Evolutionary conservation across 2,329 filamentous ascomycete species (phyloP).

Genomic region (Botrytis galanthina): DNA sequence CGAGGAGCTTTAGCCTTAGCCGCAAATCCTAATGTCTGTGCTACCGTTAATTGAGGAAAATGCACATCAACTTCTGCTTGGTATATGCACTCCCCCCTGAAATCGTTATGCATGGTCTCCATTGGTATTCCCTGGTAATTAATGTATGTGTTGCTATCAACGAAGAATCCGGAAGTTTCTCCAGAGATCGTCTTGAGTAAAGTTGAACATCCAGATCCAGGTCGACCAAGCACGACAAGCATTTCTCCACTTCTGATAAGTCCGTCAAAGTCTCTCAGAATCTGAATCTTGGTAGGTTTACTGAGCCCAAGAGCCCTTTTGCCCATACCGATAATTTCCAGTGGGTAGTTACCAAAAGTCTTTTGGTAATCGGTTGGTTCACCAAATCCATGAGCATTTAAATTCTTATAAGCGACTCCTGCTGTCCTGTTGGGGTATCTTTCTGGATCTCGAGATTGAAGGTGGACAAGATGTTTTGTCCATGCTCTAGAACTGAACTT

Average conservation of each 20-base stretch:
- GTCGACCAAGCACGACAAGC: slow-evolving; percentile 65
- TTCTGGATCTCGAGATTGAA: slow-evolving; percentile 48
- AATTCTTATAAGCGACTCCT: slow-evolving; percentile 22
- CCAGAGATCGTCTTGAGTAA: slow-evolving; percentile 56
- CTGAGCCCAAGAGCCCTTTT: slow-evolving; percentile 52
- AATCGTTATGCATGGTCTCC: slow-evolving; percentile 55
- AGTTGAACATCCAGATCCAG: slow-evolving; percentile 63
- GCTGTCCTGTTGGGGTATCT: slow-evolving; percentile 35
- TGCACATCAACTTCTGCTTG: slow-evolving; percentile 75
- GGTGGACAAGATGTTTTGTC: slow-evolving; percentile 56
- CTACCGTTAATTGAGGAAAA: slow-evolving; percentile 74
- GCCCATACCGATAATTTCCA: slow-evolving; percentile 47
- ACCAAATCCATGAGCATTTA: slow-evolving; percentile 25
- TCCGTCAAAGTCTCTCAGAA: slow-evolving; percentile 63
- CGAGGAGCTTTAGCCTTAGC: slow-evolving; percentile 66
- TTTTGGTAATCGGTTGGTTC: slow-evolving; percentile 46
- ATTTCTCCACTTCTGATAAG: slow-evolving; percentile 63
- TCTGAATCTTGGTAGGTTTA: slow-evolving; percentile 52
- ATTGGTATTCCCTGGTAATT: slow-evolving; percentile 58
- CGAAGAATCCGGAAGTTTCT: slow-evolving; percentile 56
- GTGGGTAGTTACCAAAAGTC: slow-evolving; percentile 61
- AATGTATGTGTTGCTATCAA: slow-evolving; percentile 51
- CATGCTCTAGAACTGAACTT: slow-evolving; percentile 57
- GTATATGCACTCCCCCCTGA: slow-evolving; percentile 67
- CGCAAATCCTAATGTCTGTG: slow-evolving; percentile 71